Conservation (phyloP, 768 basidiomycete species). For the Arthromyces matolae region DNA sequence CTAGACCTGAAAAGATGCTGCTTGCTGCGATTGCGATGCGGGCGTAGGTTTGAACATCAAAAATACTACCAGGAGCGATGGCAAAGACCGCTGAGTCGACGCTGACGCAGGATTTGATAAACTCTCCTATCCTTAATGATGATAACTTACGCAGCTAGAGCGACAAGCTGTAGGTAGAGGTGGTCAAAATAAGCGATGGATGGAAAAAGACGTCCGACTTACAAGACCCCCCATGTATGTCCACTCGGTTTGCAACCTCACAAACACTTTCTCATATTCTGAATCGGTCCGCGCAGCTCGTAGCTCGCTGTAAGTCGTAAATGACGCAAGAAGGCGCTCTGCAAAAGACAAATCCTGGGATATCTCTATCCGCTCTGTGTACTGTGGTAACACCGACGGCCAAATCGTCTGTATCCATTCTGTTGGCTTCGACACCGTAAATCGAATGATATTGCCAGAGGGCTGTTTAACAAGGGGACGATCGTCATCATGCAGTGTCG, state of each 20-base stretch:
- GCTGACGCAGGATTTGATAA: conserved; percentile 17
- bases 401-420: conserved; percentile 3
- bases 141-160: conserved; percentile 50
- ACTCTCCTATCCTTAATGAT: too few species aligned
- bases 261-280: conserved; percentile 48
- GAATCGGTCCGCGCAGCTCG: conserved; percentile 42
- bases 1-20: conserved; percentile 59
- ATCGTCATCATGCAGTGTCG: background rate
- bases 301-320: conserved; percentile 58
- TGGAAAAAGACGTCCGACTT: conserved; percentile 18
- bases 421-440: background rate
- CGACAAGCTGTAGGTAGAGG: conserved; percentile 42
- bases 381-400: conserved; percentile 30
- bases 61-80: conserved; percentile 50
- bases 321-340: conserved; percentile 41
- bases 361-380: conserved; percentile 39
- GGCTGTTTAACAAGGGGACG: background rate
- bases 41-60: conserved; percentile 45
- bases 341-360: conserved; percentile 24
- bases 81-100: conserved; percentile 61
- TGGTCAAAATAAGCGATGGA: background rate
- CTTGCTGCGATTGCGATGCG: conserved; percentile 52
- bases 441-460: background rate
- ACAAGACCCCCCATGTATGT: conserved; percentile 61
- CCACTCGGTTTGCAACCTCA: conserved; percentile 58